Evolutionary conservation across 768 basidiomycete species (phyloP).

Genomic region (Filobasidium floriforme): DNA sequence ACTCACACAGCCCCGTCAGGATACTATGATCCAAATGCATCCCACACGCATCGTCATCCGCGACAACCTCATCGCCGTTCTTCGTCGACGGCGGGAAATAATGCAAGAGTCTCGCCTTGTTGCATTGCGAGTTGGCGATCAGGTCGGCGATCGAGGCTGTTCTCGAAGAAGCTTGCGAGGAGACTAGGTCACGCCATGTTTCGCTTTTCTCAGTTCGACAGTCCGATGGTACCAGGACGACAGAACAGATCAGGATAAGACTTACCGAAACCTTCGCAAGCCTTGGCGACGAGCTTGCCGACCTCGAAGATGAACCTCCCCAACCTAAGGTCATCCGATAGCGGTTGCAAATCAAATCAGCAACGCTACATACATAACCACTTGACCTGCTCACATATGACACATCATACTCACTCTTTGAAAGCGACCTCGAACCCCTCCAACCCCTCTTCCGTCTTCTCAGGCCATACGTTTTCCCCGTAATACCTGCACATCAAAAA

Average conservation of each 20-base stretch:
- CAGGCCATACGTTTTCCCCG: constrained; percentile 74
- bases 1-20: constrained; percentile 82
- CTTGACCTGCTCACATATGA: too few relatives aligned
- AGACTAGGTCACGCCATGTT: not conserved
- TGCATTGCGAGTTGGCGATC: constrained; percentile 68
- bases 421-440: constrained; percentile 80
- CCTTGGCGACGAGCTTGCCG: constrained; percentile 69
- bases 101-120: constrained; percentile 88
- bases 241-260: constrained; percentile 5
- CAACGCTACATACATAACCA: not conserved
- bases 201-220: too few relatives aligned
- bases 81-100: constrained; percentile 62
- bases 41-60: constrained; percentile 82
- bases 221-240: too few relatives aligned
- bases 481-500: constrained; percentile 53
- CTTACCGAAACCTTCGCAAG: constrained; percentile 84
- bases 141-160: constrained; percentile 53
- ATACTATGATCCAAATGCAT: constrained; percentile 79
- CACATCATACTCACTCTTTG: constrained; percentile 64
- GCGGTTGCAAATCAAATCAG: too few relatives aligned
- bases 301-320: constrained; percentile 59
- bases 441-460: constrained; percentile 40
- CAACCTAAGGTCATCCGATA: constrained; percentile 50
- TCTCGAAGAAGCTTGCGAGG: constrained; percentile 44
- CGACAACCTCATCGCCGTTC: constrained; percentile 51